These are phyloP conservation scores for Rhizopus sp. DNA, from an alignment of 371 early-diverging fungal species.

Conservation along the genomic window DNA sequence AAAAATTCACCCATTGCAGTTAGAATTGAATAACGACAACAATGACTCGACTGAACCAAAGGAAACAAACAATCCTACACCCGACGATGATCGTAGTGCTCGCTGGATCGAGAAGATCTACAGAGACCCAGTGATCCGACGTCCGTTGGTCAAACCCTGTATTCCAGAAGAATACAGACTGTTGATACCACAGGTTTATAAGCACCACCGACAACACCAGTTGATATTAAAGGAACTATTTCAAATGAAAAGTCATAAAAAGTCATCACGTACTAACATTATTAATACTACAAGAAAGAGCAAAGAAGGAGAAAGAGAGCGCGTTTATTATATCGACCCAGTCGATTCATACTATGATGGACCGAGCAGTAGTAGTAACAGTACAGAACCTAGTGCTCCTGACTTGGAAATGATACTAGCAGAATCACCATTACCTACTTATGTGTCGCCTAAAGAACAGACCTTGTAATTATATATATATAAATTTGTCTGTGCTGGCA, in stretches of 20 bases:
- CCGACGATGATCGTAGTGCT: background rate
- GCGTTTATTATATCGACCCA: too few relatives aligned
- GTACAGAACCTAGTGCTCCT: conserved; percentile 1
- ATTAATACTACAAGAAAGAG: too few relatives aligned
- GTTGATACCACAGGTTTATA: too few relatives aligned
- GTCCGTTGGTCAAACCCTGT: conserved; percentile 35
- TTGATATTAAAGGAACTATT: background rate
- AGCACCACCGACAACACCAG: background rate
- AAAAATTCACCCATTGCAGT: conserved; percentile 3
- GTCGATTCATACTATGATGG: background rate
- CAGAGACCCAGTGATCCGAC: conserved; percentile 46
- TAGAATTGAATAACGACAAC: background rate
- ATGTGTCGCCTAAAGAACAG: too few relatives aligned
- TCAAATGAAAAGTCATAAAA: background rate
- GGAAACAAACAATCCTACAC: background rate
- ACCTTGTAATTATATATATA: background rate
- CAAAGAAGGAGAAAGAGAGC: too few relatives aligned
- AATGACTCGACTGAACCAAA: background rate
- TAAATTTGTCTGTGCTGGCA: too few relatives aligned
- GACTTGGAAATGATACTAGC: background rate
- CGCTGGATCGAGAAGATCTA: conserved; percentile 38
- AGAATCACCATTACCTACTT: background rate
- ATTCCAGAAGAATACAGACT: background rate
- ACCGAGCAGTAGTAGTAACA: background rate
- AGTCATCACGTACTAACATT: background rate